Evolutionary conservation across 305 asterid genomes (phyloP), one percentile per base, ranked within the genome.

Genomic region (Fraxinus angustifolia): DNA sequence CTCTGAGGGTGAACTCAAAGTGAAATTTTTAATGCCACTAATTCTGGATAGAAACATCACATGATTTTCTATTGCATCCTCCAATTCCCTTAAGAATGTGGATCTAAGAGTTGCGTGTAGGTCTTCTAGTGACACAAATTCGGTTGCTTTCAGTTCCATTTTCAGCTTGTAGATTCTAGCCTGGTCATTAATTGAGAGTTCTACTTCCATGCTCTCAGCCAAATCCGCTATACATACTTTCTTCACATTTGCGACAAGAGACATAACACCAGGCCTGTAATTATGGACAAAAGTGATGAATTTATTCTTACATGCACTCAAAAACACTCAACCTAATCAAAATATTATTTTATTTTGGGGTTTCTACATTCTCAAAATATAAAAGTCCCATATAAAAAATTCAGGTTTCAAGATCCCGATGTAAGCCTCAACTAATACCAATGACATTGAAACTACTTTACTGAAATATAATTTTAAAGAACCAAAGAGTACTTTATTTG

Each of bases 221-320:
- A 94, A 83, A 89, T 96, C 98, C 26, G 98, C 95, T 78, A 94
- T 87, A 3, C 93, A 87, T 65, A 94, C 90, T 87, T 88, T 96
- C 91, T 87, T 92, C 85, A 90, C 92, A 79, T 84, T 88, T 16
- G 93, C 87, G 83, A 94, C 93, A 78, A 94, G 90, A 35, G 91
- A 86, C 73, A 90, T 90, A 0, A 92, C 97, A 73, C 92, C 95
- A 82, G 48, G 84, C 90, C 98, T 96, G 93, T 80, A 81, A 75
- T 82, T 82, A 40, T 36, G 81, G 75, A 83, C 36, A 76, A 71
- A 50, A 56, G 56, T 45, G 67, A 53, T 74, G 71, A 80, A 78
- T 56, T 14, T 12, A 65, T 7, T 35, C 11, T 65, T 26, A 65
- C 34, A 65, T 8, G 35, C 34, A 65, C 73, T 26, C 73, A 26